Conservation (phyloP, 768 basidiomycete species). For the Suillus alpinus region DNA sequence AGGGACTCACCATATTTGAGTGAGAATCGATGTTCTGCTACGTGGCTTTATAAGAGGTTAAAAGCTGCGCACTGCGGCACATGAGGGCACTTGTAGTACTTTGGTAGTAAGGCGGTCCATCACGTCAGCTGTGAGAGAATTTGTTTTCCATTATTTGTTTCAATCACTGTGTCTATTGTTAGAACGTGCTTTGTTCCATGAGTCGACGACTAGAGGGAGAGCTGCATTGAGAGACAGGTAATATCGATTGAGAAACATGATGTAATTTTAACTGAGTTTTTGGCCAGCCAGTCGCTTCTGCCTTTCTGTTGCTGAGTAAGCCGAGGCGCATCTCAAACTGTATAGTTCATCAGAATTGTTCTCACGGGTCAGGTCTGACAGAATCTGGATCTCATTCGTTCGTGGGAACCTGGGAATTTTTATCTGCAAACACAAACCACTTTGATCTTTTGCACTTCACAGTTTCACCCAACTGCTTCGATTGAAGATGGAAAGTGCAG, state of each 20-base stretch:
- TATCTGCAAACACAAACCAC: neutral
- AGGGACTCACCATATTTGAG: slow-evolving; percentile 25
- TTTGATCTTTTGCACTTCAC: neutral
- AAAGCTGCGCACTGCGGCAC: slow-evolving; percentile 17
- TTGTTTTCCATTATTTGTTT: slow-evolving; percentile 10
- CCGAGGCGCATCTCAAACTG: neutral
- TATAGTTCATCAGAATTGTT: neutral
- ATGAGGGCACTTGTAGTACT: neutral
- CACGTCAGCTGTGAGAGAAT: slow-evolving; percentile 9
- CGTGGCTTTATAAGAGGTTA: slow-evolving; percentile 4
- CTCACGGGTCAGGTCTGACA: neutral
- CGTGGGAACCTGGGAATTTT: slow-evolving; percentile 3
- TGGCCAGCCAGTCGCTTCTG: no score
- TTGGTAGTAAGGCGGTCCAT: slow-evolving; percentile 9
- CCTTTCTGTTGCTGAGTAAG: no score
- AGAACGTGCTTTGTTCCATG: no score
- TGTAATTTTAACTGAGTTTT: no score
- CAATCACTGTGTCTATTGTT: slow-evolving; percentile 12
- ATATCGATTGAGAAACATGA: no score
- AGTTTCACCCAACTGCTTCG: slow-evolving; percentile 2
- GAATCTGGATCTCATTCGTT: slow-evolving; percentile 6
- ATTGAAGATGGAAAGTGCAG: slow-evolving; percentile 28
- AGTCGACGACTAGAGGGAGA: no score
- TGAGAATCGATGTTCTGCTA: slow-evolving; percentile 9
- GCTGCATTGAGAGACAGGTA: no score